Evolutionary conservation across 169 alveolate species (phyloP).

Genomic region (Cryptosporidium meleagridis): DNA sequence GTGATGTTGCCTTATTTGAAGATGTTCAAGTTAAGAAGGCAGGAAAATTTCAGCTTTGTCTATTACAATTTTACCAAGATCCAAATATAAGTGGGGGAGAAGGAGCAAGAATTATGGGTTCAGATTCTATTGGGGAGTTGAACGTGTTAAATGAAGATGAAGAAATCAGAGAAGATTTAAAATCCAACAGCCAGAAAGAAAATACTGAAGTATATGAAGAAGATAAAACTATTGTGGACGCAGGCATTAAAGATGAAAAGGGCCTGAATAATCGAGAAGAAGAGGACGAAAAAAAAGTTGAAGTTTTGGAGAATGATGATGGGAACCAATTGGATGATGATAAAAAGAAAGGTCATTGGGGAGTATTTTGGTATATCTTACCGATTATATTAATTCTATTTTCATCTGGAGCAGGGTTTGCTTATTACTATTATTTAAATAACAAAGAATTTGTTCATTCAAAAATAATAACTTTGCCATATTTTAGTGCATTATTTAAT

Average conservation of each 20-base stretch:
- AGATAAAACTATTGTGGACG: neutral
- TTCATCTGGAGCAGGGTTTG: conserved; percentile 30
- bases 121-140: conserved; percentile 65
- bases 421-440: conserved; percentile 52
- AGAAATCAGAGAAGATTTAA: neutral
- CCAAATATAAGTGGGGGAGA: conserved; percentile 67
- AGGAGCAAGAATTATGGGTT: conserved; percentile 74
- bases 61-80: conserved; percentile 71
- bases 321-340: neutral
- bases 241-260: neutral
- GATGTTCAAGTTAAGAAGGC: conserved; percentile 53
- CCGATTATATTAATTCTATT: conserved; percentile 47
- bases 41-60: conserved; percentile 46
- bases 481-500: neutral
- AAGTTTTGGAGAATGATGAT: neutral
- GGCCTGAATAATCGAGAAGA: neutral
- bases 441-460: conserved; percentile 46
- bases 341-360: conserved; percentile 7
- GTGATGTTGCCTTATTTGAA: conserved; percentile 68
- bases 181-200: conserved; percentile 3
- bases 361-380: conserved; percentile 61
- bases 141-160: conserved; percentile 11
- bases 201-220: neutral
- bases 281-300: neutral
- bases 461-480: conserved; percentile 28